A percentile compares a stretch with the other conserved stretches of the same genome.
Conservation (phyloP, 2,329 filamentous ascomycete genomes). For the Reticulascus tulasneorum region DNA sequence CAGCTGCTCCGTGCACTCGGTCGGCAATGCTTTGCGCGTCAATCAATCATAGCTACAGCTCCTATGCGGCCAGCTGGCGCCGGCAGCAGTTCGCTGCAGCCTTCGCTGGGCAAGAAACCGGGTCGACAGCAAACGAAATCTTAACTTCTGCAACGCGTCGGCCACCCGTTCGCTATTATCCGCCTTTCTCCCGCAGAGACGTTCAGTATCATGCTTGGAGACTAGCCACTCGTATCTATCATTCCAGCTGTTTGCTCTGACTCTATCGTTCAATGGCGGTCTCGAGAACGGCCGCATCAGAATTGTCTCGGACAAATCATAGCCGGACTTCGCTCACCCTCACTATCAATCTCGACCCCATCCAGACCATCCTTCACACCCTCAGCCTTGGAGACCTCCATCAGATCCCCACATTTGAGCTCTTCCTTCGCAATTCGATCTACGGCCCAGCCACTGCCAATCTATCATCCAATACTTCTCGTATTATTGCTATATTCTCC, state of each 20-base stretch:
- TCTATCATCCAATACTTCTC: conserved; percentile 8
- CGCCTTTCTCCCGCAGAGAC: no score
- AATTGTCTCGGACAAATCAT: conserved; percentile 11
- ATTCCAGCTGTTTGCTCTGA: conserved; percentile 2
- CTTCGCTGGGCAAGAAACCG: no score
- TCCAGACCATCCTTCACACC: conserved; percentile 12
- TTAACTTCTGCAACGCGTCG: no score
- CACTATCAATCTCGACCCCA: no score
- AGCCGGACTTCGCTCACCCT: conserved; percentile 8
- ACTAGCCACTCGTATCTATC: background rate
- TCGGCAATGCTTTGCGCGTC: no score
- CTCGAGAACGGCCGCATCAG: conserved; percentile 7
- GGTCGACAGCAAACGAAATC: no score
- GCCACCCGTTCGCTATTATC: no score
- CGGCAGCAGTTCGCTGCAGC: no score
- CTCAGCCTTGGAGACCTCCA: conserved; percentile 1
- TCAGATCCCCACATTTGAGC: conserved; percentile 12
- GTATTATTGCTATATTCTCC: conserved; percentile 5
- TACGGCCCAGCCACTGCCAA: background rate
- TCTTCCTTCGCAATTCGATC: conserved; percentile 2
- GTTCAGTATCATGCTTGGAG: no score
- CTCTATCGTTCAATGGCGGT: background rate
- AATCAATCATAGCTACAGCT: no score
- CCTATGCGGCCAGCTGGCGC: no score
- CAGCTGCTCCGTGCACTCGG: no score